These are phyloP conservation scores for Guillardia theta DNA, from an alignment of 78 protist species.

Conservation along the genomic window DNA sequence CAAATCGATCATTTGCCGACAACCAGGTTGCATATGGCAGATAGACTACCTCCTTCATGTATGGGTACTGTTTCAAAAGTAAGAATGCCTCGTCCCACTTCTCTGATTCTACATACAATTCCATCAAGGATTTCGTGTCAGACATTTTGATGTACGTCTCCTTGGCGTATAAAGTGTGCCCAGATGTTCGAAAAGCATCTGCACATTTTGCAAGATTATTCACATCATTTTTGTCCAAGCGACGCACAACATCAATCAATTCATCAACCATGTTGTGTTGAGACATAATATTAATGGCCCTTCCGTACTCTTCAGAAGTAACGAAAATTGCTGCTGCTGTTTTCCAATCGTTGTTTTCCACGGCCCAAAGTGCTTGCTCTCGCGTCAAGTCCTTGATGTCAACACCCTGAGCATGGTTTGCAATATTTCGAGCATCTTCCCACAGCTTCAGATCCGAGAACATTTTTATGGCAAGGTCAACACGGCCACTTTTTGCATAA, in stretches of 20 bases:
- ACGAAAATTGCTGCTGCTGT: not conserved
- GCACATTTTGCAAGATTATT: not conserved
- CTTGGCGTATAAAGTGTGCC: conserved; percentile 15
- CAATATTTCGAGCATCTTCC: not conserved
- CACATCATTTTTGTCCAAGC: not conserved
- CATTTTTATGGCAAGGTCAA: not conserved
- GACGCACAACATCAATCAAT: conserved; percentile 22
- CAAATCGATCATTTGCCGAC: conserved; percentile 46
- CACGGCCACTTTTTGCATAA: not conserved
- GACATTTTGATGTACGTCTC: conserved; percentile 58
- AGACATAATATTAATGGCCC: not conserved
- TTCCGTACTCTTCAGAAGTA: not conserved
- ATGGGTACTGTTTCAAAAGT: not conserved
- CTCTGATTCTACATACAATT: conserved; percentile 40
- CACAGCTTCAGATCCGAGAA: not conserved
- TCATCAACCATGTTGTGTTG: not conserved
- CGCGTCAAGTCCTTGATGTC: conserved; percentile 3
- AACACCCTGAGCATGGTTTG: not conserved
- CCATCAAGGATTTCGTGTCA: conserved; percentile 45
- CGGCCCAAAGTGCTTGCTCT: conserved; percentile 6
- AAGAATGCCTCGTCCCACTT: conserved; percentile 75
- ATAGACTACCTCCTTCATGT: not conserved
- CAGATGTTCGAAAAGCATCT: not conserved
- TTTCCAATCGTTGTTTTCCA: not conserved
- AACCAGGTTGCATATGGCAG: not conserved